Evolutionary conservation across 2,329 filamentous ascomycete species (phyloP).

Genomic region (Plenodomus biglobosus): DNA sequence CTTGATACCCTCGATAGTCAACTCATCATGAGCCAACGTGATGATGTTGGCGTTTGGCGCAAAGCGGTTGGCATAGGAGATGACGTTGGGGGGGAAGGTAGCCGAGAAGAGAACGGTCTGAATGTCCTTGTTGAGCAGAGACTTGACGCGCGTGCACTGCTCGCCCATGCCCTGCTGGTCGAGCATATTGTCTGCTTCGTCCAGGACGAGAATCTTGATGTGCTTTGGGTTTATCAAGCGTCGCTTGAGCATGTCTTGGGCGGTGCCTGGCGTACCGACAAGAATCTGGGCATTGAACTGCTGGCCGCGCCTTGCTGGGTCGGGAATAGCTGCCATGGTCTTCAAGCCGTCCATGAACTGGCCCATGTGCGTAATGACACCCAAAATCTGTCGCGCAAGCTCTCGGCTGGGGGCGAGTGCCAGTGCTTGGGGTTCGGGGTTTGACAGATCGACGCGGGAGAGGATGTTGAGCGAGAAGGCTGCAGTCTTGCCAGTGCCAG

Average conservation of each 20-base stretch:
- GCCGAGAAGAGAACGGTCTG: conserved; percentile 96
- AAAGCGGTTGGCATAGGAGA: conserved; percentile 79
- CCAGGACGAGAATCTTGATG: conserved; percentile 82
- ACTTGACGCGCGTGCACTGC: conserved; percentile 88
- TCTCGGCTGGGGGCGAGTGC: conserved; percentile 91
- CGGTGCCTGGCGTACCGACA: conserved; percentile 91
- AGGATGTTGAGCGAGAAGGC: conserved; percentile 93
- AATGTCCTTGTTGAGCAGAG: conserved; percentile 68
- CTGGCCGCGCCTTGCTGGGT: conserved; percentile 68
- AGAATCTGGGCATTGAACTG: conserved; percentile 76
- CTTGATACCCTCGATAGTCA: conserved; percentile 95
- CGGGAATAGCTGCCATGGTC: conserved; percentile 80
- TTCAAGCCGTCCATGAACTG: conserved; percentile 75
- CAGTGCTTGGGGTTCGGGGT: conserved; percentile 77
- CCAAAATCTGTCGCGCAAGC: conserved; percentile 89
- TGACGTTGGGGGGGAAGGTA: conserved; percentile 84
- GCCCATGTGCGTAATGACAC: conserved; percentile 81
- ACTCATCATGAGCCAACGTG: conserved; percentile 83
- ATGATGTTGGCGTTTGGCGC: conserved; percentile 85
- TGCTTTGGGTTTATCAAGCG: conserved; percentile 70
- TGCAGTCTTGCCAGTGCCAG: conserved; percentile 95
- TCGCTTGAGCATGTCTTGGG: conserved; percentile 80
- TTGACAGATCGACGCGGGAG: conserved; percentile 75
- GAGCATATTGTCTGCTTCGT: conserved; percentile 99
- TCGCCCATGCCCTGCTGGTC: conserved; percentile 94